Percentiles rank a stretch among this genome's conserved stretches.
phyloP scores from a whole-genome alignment of 352 stramenopile species.

The Globisporangium uncinulatum region DNA sequence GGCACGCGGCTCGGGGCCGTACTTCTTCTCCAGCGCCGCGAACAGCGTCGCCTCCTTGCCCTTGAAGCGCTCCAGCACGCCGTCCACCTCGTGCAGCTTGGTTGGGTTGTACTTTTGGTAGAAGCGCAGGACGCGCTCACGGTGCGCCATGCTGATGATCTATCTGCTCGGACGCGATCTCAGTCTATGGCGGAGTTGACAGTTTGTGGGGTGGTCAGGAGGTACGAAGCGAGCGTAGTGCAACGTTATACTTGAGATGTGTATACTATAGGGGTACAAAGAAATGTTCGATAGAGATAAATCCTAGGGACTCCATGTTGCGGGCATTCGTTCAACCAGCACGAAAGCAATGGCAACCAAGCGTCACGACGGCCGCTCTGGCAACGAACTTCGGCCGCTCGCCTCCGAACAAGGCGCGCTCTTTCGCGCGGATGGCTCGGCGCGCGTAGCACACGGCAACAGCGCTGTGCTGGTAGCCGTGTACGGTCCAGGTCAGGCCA shows the following conservation, averaged over 20 bases:
- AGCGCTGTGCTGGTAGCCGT: conserved; percentile 70
- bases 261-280: no score
- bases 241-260: no score
- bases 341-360: conserved; percentile 25
- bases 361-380: conserved; percentile 56
- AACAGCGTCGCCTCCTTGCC: conserved; percentile 72
- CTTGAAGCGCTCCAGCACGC: conserved; percentile 75
- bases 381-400: conserved; percentile 75
- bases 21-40: conserved; percentile 75
- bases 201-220: no score
- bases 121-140: conserved; percentile 71
- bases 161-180: no score
- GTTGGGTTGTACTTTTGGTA: conserved; percentile 83
- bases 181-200: no score
- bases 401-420: conserved; percentile 70
- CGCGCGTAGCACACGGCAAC: conserved; percentile 71
- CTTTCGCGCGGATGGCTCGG: conserved; percentile 74
- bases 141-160: conserved; percentile 36
- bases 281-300: no score
- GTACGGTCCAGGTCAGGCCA: conserved; percentile 70
- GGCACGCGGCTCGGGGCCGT: conserved; percentile 59
- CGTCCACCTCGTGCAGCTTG: conserved; percentile 81
- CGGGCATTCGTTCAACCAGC: no score
- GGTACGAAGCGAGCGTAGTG: no score
- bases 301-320: no score